Conservation (phyloP, 2,329 filamentous ascomycete genomes). For the Fusarium citri region DNA sequence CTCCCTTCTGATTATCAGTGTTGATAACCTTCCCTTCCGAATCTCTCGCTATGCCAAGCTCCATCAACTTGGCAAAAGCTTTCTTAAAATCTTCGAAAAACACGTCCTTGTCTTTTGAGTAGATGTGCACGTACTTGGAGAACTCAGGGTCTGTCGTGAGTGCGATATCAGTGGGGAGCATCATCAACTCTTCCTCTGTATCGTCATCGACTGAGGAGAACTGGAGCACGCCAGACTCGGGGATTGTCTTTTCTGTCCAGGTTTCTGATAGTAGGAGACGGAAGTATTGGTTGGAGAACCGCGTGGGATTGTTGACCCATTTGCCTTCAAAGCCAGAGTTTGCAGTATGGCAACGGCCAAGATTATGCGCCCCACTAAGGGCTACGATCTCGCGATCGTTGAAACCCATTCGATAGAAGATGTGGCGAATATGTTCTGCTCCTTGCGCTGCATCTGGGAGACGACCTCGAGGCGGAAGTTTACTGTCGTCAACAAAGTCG, state of each 20-base stretch:
- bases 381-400: slow-evolving; percentile 10
- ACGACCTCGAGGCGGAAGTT: slow-evolving; percentile 13
- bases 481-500: slow-evolving; percentile 7
- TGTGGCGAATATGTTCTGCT: slow-evolving; percentile 5
- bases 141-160: slow-evolving; percentile 10
- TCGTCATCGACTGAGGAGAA: slow-evolving; percentile 8
- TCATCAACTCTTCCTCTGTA: slow-evolving; percentile 18
- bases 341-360: slow-evolving; percentile 9
- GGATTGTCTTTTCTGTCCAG: slow-evolving; percentile 5
- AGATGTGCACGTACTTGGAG: slow-evolving; percentile 3
- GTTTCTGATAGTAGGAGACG: slow-evolving; percentile 3
- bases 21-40: neutral
- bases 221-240: neutral
- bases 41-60: slow-evolving; percentile 4
- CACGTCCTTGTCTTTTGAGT: neutral
- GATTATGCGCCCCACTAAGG: slow-evolving; percentile 10
- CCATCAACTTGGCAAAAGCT: slow-evolving; percentile 4
- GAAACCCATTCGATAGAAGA: slow-evolving; percentile 15
- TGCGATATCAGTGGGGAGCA: slow-evolving; percentile 12
- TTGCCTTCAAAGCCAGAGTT: slow-evolving; percentile 9
- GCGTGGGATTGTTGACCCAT: slow-evolving; percentile 17
- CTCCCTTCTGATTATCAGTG: slow-evolving; percentile 6
- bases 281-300: slow-evolving; percentile 19
- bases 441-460: slow-evolving; percentile 12
- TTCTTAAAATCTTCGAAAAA: slow-evolving; percentile 8